Evolutionary conservation across 176 grass and related monocot species (phyloP), one percentile per base, ranked within the genome.

Genomic region (Thalia dealbata): DNA sequence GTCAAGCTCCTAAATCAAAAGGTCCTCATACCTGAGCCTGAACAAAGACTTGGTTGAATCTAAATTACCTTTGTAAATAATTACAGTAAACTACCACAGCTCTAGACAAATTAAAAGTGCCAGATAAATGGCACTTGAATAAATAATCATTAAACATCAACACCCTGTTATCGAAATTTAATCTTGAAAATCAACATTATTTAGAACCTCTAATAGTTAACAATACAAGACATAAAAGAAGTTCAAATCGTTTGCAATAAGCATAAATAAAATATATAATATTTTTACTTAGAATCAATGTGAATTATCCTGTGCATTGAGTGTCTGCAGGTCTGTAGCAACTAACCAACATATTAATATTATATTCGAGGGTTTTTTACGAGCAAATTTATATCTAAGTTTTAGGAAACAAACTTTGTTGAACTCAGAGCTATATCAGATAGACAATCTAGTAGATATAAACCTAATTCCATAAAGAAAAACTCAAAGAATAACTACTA

Each of bases 401-500:
- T 38, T 38, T 38, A 38, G 4, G 32, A 38, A 1, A 38, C 32
- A 38, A 38, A 38, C 32, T 38, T 1, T 38, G 32, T 38, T 38
- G 4, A 38, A 38, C 32, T 38, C 32, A 38, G 32, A 38, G 32
- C 32, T 58, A 56, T 21, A 56, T n/a, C 16, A 27, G 26, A 11
- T 14, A 29, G 26, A 71, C 45, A 55, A 69, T 48, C 60, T 26
- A 14, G 70, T 29, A 10, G 65, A 61, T 50, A 64, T 72, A 13
- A 50, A 73, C 14, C 19, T 65, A 32, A 74, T 52, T 66, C 1
- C 64, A n/a, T n/a, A n/a, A n/a, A n/a, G n/a, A n/a, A n/a, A n/a
- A n/a, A n/a, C n/a, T n/a, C n/a, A 58, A 67, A 48, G 43, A 68
- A 28, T 0, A 75, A 32, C 9, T 46, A 52, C 82, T 44, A 48